Evolutionary conservation across 306 rosid species (phyloP), one percentile per base, ranked within the genome.

Genomic region (Quercus berberidifolia): DNA sequence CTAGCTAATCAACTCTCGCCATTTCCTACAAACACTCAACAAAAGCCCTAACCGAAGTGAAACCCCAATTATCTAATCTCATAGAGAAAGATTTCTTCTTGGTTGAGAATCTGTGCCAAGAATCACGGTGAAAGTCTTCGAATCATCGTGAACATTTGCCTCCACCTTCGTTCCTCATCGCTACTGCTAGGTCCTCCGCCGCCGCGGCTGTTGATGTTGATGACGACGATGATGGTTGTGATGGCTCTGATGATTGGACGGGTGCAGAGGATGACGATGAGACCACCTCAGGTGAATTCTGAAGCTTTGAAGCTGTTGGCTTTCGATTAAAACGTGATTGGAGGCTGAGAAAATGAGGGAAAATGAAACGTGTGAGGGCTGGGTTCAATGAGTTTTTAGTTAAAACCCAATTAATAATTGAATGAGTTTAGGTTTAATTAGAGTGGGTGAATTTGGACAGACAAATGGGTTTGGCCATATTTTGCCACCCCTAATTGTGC

Each of bases 41-140:
- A n/a, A 6, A 65, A 10, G 10, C 26, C 73, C 35, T 11, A 62
- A 14, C 18, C 28, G 28, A 26, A 26, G 28, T 2, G 76, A 77
- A 96, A 74, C 99, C 98, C 80, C 99, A 93, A 9, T 97, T 98
- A 51, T 96, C 2, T 26, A 26, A 26, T 26, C 28, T 26, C 28
- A 26, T 0, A 26, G 28, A 26, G 28, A 26, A 98, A 11, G 99
- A 96, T 85, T 93, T 93, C 89, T 93, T 93, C 96, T 96, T 96
- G 73, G 88, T 82, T 30, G 98, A 91, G 88, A 96, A 96, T 7
- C 98, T 91, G 69, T 96, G 99, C 99, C 99, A 93, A 4, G 98
- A 93, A 86, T 96, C 99, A 30, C 98, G 89, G 77, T 91, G 98
- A 76, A 96, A 77, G 97, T 89, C 83, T 96, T 96, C 51, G 96